Evolutionary conservation across 805 yeast genomes (phyloP), one percentile per base, ranked within the genome.

Genomic region (Schizosaccharomyces osmophilus): DNA sequence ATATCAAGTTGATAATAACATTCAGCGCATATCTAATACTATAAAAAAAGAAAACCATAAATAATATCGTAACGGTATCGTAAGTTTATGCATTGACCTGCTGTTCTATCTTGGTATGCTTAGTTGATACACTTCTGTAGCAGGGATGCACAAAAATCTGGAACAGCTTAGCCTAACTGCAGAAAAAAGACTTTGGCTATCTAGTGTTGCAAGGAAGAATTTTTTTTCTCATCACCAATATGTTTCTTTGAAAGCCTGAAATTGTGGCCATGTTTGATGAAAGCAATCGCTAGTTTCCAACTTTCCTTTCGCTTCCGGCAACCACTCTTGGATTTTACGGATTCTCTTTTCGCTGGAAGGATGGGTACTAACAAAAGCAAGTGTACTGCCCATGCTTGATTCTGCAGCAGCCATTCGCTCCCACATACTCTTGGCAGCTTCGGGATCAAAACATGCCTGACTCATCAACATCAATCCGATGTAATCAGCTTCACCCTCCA

Each of bases 401-500:
- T 26, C 67, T 31, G 64, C 60, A 65, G 45, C 68, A 68, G 79
- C 83, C 96, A 90, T 89, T 62, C 95, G 77, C 61, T 77, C 71
- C 99, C 99, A 93, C 62, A 93, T 77, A 11, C 73, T 73, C 0
- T 84, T 79, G 0, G 95, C 84, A 65, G 82, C 87, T 19, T 73
- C 72, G 5, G 95, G 88, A 64, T 89, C 74, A 70, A 77, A 93
- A 69, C 99, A 93, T 59, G 95, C 95, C 63, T 82, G 75, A 1
- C 95, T 80, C 95, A 90, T 86, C 65, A 90, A 76, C 82, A 87
- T 84, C 63, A 93, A 74, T 0, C 99, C 99, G 39, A 93, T 89
- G 67, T 83, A 83, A 71, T 93, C 98, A 0, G 98, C 97, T 70
- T 93, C 98, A 0, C 87, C 78, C 71, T 93, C 99, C 95, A 87